phyloP scores from a whole-genome alignment of 208 protist genomes.

The Leishmania arabica region DNA sequence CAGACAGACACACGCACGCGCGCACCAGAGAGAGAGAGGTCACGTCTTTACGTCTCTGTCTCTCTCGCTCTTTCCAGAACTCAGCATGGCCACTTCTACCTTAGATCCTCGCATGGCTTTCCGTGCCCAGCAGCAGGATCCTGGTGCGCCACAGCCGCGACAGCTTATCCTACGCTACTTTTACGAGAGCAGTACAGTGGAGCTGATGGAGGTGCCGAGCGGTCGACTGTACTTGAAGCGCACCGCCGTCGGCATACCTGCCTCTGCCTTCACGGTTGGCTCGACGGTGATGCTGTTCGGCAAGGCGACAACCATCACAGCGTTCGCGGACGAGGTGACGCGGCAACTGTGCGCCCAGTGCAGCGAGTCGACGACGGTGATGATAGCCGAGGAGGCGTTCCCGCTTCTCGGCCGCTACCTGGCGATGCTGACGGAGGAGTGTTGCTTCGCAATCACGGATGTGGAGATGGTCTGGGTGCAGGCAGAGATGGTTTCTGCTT shows the following conservation, averaged over 20 bases:
- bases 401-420: constrained; percentile 63
- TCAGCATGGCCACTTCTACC: constrained; percentile 63
- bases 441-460: constrained; percentile 60
- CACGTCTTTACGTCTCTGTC: constrained; percentile 1
- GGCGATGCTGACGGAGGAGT: constrained; percentile 81
- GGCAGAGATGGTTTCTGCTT: constrained; percentile 29
- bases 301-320: constrained; percentile 58
- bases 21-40: not conserved
- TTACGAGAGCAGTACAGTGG: constrained; percentile 75
- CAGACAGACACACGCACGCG: not conserved
- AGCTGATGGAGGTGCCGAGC: constrained; percentile 65
- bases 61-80: not conserved
- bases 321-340: constrained; percentile 83
- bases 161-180: constrained; percentile 72
- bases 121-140: constrained; percentile 70
- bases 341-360: constrained; percentile 71
- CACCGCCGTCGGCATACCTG: constrained; percentile 39
- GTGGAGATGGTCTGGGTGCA: constrained; percentile 77
- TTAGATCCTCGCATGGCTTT: constrained; percentile 84
- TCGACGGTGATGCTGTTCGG: constrained; percentile 68
- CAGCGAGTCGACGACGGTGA: constrained; percentile 59
- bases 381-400: constrained; percentile 68
- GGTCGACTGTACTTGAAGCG: constrained; percentile 72
- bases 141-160: constrained; percentile 49
- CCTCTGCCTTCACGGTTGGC: constrained; percentile 64